phyloP scores from a whole-genome alignment of 2,329 filamentous ascomycete species.

The Tolypocladium nubicola region DNA sequence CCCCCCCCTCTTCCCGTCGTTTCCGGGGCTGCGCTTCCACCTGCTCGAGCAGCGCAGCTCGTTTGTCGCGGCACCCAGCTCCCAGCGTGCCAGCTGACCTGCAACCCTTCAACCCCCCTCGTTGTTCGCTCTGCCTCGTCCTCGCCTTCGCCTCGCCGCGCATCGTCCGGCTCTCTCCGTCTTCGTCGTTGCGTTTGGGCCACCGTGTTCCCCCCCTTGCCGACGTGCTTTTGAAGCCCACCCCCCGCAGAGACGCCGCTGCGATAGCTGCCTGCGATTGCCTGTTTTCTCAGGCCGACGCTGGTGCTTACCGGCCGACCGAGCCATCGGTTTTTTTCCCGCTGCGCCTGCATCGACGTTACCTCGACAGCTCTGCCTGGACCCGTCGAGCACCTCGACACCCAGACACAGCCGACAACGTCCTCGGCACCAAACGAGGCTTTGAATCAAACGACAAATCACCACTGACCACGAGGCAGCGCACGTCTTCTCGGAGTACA shows the following conservation, averaged over 20 bases:
- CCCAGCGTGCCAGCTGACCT: not conserved
- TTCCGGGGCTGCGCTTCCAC: constrained; percentile 1
- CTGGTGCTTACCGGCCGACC: not conserved
- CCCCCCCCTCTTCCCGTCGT: not conserved
- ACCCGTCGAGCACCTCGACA: not conserved
- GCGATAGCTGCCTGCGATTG: not conserved
- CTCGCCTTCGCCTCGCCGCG: not conserved
- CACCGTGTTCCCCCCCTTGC: not conserved
- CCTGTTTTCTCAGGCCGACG: not conserved
- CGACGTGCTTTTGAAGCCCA: not conserved
- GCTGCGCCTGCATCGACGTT: not conserved
- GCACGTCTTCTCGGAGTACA: not conserved
- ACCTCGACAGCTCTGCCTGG: not conserved
- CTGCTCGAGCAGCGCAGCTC: constrained; percentile 1
- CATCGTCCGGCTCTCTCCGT: not conserved
- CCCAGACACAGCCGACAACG: not conserved
- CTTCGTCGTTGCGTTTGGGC: not conserved
- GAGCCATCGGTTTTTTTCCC: not conserved
- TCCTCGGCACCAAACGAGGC: not conserved
- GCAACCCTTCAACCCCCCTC: not conserved
- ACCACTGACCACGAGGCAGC: not conserved
- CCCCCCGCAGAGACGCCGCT: not conserved
- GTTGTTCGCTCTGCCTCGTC: constrained; percentile 1
- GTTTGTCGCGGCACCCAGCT: not conserved
- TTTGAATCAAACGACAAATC: not conserved